phyloP scores from a whole-genome alignment of 2,329 filamentous ascomycete species.

The Tolypocladium tropicale region DNA sequence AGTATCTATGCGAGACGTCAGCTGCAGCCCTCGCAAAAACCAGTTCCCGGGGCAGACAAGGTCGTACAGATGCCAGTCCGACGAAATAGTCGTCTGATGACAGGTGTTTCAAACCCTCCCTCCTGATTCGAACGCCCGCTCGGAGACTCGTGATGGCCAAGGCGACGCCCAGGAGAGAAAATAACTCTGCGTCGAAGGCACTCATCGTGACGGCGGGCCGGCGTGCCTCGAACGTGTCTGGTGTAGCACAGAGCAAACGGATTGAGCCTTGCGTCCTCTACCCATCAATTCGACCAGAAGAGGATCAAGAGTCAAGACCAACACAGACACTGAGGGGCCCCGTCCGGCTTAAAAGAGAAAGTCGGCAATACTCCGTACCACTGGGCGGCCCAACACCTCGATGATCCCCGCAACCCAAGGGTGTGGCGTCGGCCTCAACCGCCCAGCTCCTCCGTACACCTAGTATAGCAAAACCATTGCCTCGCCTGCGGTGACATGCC shows the following conservation, averaged over 20 bases:
- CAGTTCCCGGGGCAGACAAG: neutral
- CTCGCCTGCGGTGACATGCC: neutral
- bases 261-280: neutral
- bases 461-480: no score
- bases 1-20: neutral
- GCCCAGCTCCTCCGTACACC: no score
- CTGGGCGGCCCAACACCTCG: neutral
- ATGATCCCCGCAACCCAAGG: neutral
- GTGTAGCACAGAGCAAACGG: neutral
- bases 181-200: neutral
- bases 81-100: neutral
- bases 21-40: neutral
- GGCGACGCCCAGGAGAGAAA: neutral
- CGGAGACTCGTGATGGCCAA: neutral
- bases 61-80: neutral
- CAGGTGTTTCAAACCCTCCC: neutral
- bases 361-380: no score
- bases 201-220: neutral
- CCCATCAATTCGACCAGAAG: neutral
- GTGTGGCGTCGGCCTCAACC: neutral
- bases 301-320: neutral
- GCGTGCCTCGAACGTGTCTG: neutral
- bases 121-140: neutral
- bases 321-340: neutral
- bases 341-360: neutral